Conservation (phyloP, 2,329 filamentous ascomycete genomes). For the Aulographum hederae region DNA sequence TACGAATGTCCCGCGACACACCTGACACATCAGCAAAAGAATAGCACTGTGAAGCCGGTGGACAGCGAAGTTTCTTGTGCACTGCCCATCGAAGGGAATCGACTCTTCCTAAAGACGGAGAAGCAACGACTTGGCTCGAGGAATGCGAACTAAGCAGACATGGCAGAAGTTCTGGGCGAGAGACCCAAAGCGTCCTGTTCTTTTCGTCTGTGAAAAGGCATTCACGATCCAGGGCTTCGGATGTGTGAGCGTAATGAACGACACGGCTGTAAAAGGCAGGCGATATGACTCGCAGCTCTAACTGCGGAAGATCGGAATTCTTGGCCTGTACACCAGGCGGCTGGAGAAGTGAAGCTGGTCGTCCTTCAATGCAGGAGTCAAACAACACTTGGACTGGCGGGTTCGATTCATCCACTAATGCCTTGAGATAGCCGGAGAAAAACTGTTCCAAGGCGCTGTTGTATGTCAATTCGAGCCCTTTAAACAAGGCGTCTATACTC, state of each 20-base stretch:
- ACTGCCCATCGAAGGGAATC: slow-evolving; percentile 1
- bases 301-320: slow-evolving; percentile 11
- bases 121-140: background rate
- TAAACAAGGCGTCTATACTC: too few relatives aligned
- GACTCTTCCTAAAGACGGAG: background rate
- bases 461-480: too few relatives aligned
- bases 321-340: slow-evolving; percentile 31
- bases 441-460: too few relatives aligned
- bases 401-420: too few relatives aligned
- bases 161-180: slow-evolving; percentile 28
- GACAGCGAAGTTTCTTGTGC: slow-evolving; percentile 2
- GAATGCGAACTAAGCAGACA: slow-evolving; percentile 1
- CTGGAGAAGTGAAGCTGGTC: too few relatives aligned
- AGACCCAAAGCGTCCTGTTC: slow-evolving; percentile 39
- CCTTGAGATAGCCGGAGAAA: too few relatives aligned
- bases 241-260: slow-evolving; percentile 41
- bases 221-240: slow-evolving; percentile 44
- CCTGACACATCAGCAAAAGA: background rate
- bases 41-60: slow-evolving; percentile 1
- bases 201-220: slow-evolving; percentile 30
- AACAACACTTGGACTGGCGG: too few relatives aligned
- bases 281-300: slow-evolving; percentile 41
- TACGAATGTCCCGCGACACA: slow-evolving; percentile 1
- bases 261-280: slow-evolving; percentile 51
- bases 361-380: too few relatives aligned